These are phyloP conservation scores for Anacardium occidentale DNA, from an alignment of 345 rosid genomes.

Conservation along the genomic window DNA sequence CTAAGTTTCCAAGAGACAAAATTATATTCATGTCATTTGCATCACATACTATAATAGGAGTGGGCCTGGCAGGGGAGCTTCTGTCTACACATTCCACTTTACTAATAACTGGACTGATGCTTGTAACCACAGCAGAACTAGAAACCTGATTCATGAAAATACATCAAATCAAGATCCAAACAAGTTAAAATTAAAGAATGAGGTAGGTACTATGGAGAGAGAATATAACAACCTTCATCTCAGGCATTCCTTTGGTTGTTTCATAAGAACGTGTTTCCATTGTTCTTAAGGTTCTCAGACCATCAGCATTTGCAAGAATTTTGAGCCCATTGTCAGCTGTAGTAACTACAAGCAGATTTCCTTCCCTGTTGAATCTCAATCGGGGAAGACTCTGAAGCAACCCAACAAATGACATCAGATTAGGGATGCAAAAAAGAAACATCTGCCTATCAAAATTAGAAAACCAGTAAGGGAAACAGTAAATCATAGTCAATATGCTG, in stretches of 20 bases:
- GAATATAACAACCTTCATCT: constrained; percentile 30
- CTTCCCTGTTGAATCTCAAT: constrained; percentile 74
- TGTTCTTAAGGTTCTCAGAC: constrained; percentile 48
- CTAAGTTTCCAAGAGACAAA: constrained; percentile 3
- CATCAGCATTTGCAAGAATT: constrained; percentile 60
- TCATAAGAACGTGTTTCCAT: constrained; percentile 50
- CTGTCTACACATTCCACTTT: constrained; percentile 49
- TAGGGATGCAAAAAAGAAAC: not conserved
- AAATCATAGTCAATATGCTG: constrained; percentile 23
- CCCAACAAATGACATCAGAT: constrained; percentile 19
- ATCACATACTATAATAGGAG: constrained; percentile 37
- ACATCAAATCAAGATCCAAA: constrained; percentile 11
- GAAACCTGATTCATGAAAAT: constrained; percentile 36
- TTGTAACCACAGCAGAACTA: constrained; percentile 37
- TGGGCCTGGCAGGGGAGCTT: constrained; percentile 47
- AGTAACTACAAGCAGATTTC: constrained; percentile 60
- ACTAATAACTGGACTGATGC: constrained; percentile 41
- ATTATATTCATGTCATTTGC: constrained; percentile 8
- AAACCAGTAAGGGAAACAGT: not conserved
- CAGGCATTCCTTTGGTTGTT: constrained; percentile 39
- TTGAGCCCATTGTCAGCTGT: constrained; percentile 62
- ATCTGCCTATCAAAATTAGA: not conserved
- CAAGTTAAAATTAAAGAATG: not conserved
- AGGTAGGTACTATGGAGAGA: not conserved
- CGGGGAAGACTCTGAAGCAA: constrained; percentile 50